These are phyloP conservation scores for Fusarium camptoceras DNA, from an alignment of 2,329 filamentous ascomycete genomes.

Conservation along the genomic window DNA sequence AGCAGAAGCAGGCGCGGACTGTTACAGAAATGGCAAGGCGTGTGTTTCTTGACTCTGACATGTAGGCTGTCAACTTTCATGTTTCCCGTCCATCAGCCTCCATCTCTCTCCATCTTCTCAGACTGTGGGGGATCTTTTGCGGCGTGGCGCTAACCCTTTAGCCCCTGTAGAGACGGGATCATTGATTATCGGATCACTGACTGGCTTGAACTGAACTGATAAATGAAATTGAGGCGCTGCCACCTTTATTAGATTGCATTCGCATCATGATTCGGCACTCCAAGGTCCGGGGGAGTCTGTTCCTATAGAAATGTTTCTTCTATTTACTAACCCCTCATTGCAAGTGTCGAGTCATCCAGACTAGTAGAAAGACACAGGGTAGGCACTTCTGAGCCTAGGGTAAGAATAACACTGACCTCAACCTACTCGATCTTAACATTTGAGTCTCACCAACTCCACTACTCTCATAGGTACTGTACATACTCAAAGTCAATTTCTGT, in stretches of 20 bases:
- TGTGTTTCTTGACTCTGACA: conserved; percentile 14
- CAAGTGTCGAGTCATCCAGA: not conserved
- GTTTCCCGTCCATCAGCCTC: not conserved
- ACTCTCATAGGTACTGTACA: not conserved
- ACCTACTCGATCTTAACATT: not conserved
- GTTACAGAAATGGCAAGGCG: conserved; percentile 23
- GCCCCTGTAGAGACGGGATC: conserved; percentile 26
- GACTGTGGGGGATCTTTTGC: conserved; percentile 30
- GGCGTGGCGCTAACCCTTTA: conserved; percentile 39
- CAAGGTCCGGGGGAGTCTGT: not conserved
- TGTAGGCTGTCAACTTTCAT: conserved; percentile 7
- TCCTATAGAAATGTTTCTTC: not conserved
- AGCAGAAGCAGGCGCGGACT: not conserved
- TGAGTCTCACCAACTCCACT: not conserved
- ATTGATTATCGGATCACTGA: conserved; percentile 5
- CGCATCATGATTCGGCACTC: not conserved
- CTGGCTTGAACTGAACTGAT: not conserved
- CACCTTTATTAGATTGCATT: conserved; percentile 4
- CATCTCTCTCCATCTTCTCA: not conserved
- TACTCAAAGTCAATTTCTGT: not conserved
- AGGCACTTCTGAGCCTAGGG: not conserved
- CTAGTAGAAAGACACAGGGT: not conserved
- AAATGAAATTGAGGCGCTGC: conserved; percentile 4
- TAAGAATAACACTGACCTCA: not conserved
- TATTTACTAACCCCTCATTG: not conserved